Evolutionary conservation across 2,329 filamentous ascomycete species (phyloP).

Genomic region (Diaporthe citrichinensis): DNA sequence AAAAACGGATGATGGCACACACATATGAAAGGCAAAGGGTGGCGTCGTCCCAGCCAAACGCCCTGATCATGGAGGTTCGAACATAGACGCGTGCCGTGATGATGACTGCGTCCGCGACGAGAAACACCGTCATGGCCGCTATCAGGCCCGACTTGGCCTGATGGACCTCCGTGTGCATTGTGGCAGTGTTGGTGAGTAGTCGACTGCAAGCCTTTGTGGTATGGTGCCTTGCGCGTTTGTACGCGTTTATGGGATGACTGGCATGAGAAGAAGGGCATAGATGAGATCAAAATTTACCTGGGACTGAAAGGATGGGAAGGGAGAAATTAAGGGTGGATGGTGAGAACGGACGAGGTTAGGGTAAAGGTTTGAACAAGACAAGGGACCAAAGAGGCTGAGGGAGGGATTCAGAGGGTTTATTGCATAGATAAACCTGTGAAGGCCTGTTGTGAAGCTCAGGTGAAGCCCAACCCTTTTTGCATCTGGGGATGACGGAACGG

Average conservation of each 20-base stretch:
- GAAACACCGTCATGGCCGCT: constrained; percentile 47
- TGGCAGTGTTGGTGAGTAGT: neutral
- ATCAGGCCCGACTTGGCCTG: constrained; percentile 14
- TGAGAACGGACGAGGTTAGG: neutral
- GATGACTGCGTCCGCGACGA: constrained; percentile 46
- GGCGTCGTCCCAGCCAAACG: constrained; percentile 51
- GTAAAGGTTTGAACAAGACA: neutral
- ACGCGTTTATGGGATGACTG: neutral
- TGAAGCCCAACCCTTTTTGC: neutral
- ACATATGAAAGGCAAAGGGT: constrained; percentile 49
- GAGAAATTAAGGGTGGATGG: neutral
- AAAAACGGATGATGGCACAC: neutral
- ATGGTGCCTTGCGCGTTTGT: neutral
- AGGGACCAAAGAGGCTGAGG: neutral
- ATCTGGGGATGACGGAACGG: neutral
- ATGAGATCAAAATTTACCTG: neutral
- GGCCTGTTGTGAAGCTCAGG: neutral
- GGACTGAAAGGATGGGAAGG: neutral
- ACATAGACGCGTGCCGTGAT: constrained; percentile 49
- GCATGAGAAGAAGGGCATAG: neutral
- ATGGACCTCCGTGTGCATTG: neutral
- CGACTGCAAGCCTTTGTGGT: neutral
- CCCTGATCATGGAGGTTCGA: constrained; percentile 47
- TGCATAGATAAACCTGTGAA: neutral
- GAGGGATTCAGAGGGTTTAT: fast-evolving